Evolutionary conservation across 257 asterid genomes (phyloP), one percentile per base, ranked within the genome.

Genomic region (Nemophila menziesii): DNA sequence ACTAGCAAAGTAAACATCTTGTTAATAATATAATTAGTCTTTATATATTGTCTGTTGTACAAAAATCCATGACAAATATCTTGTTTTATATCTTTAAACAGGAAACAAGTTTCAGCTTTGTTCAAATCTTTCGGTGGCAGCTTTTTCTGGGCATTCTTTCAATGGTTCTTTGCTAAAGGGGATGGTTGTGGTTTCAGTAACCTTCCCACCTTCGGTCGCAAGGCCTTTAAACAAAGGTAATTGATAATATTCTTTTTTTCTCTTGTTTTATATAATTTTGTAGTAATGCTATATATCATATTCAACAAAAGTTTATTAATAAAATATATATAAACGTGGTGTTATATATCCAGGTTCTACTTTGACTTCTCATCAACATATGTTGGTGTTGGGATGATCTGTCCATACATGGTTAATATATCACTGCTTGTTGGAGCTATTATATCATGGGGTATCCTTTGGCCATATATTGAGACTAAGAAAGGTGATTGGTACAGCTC

Each of bases 171-270:
- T 47, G 46, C 59, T 5, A 68, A 69, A 10, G 73, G 56, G 5
- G 92, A 74, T 20, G 77, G 66, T 11, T 86, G 96, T 22, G 94
- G 96, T 27, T 86, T 86, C 46, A 43, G 51, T 58, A 69, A 50
- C 67, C 74, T 81, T 57, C 96, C 94, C 0, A 86, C 94, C 2
- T 86, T 86, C 51, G 96, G 94, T 16, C 68, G 77, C 16, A 48
- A 59, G 34, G 92, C 96, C 44, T 76, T 22, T 43, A 54, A 17
- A 3, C 57, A 55, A 29, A 78, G 52, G 84, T 69, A 8, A 12
- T 19, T 18, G 8, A 12, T 4, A 4, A 39, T 39, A 13, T 1
- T 39, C 1, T 14, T n/a, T n/a, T n/a, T n/a, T 39, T 39, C 9
- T 24, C 33, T 24, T 39, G 16, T 39, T 13, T 14, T 39, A 4